Evolutionary conservation across 2,329 filamentous ascomycete genomes (phyloP).

Genomic region (Verticillium nonalfalfae): DNA sequence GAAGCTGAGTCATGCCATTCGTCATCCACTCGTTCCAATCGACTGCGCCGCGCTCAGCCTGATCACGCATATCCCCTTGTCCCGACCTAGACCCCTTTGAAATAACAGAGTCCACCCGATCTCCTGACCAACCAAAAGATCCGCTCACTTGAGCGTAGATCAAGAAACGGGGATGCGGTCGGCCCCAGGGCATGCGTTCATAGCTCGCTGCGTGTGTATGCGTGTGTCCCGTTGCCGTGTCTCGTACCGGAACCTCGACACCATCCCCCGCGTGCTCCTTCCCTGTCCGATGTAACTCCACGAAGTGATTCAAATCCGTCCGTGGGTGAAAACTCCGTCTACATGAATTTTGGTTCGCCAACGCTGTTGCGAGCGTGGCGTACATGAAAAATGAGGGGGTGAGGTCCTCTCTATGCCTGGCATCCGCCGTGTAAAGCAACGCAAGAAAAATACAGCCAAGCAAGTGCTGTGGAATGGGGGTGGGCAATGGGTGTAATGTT

Average conservation of each 20-base stretch:
- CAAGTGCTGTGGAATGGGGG: neutral
- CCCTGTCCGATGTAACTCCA: neutral
- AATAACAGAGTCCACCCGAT: neutral
- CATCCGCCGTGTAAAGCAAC: constrained; percentile 9
- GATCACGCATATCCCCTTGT: constrained; percentile 1
- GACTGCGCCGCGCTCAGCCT: constrained; percentile 1
- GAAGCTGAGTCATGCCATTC: neutral
- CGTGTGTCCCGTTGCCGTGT: neutral
- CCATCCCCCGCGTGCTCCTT: neutral
- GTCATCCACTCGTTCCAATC: neutral
- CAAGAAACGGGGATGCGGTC: neutral
- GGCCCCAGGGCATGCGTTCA: neutral
- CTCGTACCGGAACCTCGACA: neutral
- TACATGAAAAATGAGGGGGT: constrained; percentile 10
- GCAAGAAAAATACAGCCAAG: constrained; percentile 12
- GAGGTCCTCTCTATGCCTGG: constrained; percentile 11
- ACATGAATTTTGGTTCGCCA: constrained; percentile 14
- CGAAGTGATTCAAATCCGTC: constrained; percentile 4
- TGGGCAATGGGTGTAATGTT: constrained; percentile 8
- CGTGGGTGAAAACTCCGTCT: constrained; percentile 12
- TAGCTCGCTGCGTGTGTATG: neutral
- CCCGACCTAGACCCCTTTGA: constrained; percentile 3
- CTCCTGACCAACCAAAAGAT: constrained; percentile 3
- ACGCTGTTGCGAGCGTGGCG: constrained; percentile 11
- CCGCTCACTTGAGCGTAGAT: neutral